Evolutionary conservation across 2,329 filamentous ascomycete species (phyloP).

Genomic region (Sporothrix pallida): DNA sequence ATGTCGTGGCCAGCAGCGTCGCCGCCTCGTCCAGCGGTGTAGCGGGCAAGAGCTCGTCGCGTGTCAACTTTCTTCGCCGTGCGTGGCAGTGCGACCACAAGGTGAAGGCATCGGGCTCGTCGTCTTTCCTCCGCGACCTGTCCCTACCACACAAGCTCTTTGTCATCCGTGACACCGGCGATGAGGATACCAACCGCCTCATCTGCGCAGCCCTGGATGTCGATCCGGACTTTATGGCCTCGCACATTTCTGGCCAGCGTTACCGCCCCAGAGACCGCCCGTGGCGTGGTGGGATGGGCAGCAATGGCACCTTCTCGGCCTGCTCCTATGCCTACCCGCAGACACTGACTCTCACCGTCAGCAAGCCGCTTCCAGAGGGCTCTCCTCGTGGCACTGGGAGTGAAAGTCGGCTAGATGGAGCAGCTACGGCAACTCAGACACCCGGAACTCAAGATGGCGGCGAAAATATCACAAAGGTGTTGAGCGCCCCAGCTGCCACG

Average conservation of each 20-base stretch:
- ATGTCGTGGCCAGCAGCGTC: not conserved
- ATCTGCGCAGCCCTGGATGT: conserved; percentile 39
- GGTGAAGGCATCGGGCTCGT: not conserved
- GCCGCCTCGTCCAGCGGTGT: not conserved
- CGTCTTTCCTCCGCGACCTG: not conserved
- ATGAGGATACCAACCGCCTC: conserved; percentile 36
- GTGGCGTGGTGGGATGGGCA: conserved; percentile 18
- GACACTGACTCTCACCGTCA: conserved; percentile 14
- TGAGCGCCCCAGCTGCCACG: not conserved
- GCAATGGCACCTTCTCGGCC: not conserved
- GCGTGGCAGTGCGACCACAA: conserved; percentile 22
- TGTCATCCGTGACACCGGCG: conserved; percentile 41
- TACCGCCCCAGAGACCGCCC: conserved; percentile 39
- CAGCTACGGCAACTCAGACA: not conserved
- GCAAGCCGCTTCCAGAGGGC: not conserved
- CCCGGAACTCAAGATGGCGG: not conserved
- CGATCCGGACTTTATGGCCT: conserved; percentile 44
- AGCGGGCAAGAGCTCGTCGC: no score
- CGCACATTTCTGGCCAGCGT: conserved; percentile 41
- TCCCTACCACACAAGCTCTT: conserved; percentile 35
- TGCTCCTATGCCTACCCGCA: conserved; percentile 29
- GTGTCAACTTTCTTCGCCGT: conserved; percentile 14
- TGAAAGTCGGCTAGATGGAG: not conserved
- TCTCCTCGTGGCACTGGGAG: not conserved
- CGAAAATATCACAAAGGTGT: not conserved